These are phyloP conservation scores for Picea sitchensis DNA, from an alignment of 75 land plant genomes.

Conservation along the genomic window DNA sequence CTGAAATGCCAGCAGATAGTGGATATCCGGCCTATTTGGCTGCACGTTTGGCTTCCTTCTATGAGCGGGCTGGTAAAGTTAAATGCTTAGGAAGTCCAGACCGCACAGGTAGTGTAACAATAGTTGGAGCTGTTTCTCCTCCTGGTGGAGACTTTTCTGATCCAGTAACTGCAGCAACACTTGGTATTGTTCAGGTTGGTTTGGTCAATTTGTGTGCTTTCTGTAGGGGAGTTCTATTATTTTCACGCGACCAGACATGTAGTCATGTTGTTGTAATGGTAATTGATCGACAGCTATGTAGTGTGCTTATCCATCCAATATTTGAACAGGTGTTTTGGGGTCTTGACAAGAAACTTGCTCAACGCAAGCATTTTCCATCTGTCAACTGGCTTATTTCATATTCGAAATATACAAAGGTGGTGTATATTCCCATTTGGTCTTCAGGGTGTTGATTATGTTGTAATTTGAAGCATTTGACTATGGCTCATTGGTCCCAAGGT, in stretches of 20 bases:
- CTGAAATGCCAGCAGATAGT: conserved; percentile 99
- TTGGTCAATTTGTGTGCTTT: neutral
- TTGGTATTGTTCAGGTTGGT: conserved; percentile 96
- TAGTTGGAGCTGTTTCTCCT: conserved; percentile 99
- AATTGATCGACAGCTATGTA: neutral
- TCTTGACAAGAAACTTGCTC: conserved; percentile 98
- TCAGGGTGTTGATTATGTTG: neutral
- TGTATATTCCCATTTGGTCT: neutral
- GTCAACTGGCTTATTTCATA: conserved; percentile 99
- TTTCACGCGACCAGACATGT: neutral
- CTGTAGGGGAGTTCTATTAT: neutral
- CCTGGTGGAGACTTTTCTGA: conserved; percentile 99
- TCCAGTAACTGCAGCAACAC: conserved; percentile 99
- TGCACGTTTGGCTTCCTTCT: conserved; percentile 96
- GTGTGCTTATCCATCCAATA: neutral
- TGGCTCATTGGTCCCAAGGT: neutral
- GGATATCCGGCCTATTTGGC: conserved; percentile 99
- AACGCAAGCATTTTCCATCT: conserved; percentile 98
- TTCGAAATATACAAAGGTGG: conserved; percentile 91
- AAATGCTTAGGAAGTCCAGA: conserved; percentile 99
- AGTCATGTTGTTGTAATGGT: neutral
- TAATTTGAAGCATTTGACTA: neutral
- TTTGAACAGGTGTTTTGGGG: conserved; percentile 96
- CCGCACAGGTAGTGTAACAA: conserved; percentile 98
- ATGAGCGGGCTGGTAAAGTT: conserved; percentile 99